Evolutionary conservation across 805 yeast genomes (phyloP), one percentile per base, ranked within the genome.

Genomic region (Hanseniaspora pseudoguilliermondii): DNA sequence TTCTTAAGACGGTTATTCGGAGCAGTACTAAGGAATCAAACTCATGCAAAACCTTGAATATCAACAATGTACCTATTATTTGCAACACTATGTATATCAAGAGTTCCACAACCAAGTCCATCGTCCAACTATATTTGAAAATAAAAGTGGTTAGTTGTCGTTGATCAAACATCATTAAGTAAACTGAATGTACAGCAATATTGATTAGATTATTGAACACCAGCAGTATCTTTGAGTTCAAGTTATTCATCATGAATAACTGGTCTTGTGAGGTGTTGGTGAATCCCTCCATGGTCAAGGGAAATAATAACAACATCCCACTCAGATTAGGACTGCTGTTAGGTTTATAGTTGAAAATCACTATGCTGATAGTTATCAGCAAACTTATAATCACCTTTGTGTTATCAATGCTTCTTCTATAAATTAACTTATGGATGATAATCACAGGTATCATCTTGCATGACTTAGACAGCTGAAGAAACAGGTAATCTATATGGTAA

Each of bases 361-460:
- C 74, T 13, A 93, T 97, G 2, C 99, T 98, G 0, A 71, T 52
- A 1, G 97, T 90, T 23, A 93, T 91, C n/a, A 77, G 64, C 0
- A 72, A 60, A 0, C 95, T 96, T 20, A 91, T 95, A 16, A 78
- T 58, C 65, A 86, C 86, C 69, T 93, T 93, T 69, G 83, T 81
- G 2, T 68, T 55, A 0, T 96, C 89, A 67, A 87, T 91, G 54
- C 69, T 71, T 4, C 85, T 79, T 44, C 84, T 75, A 69, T 89
- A 91, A 13, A 86, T 62, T 16, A 81, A 61, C 57, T 83, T 71
- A 64, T 89, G 96, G 2, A 93, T 85, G 36, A 86, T 65, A 84
- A 93, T 82, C n/a, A 91, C 95, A 0, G 99, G 99, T 23, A 93
- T 80, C 67, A 93, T 75, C 64, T 93, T 93, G 67, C 97, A 91